Base-by-base conservation (phyloP, 1,139 yeast species). In the Kodamaea derodonti region DNA sequence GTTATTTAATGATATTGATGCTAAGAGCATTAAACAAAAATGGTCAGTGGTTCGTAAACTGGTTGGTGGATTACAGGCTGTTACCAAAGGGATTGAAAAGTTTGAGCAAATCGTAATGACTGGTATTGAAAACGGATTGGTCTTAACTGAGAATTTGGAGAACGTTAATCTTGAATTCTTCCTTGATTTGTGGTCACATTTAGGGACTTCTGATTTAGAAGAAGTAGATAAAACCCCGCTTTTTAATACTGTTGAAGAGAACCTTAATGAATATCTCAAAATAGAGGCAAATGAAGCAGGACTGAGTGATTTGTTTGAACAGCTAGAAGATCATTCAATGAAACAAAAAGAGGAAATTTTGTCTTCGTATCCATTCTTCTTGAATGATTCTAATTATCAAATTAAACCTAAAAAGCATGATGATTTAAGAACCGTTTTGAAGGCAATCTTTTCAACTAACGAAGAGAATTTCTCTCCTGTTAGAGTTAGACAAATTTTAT, bases 11-110 rank as follows among this genome's bases (percentile, higher is more conserved):
- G 70, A 58, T 13, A 48, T 59, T 27, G 60, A 52, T 16, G 56
- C 58, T 3, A 58, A 63, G 2, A 60, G 67, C 1, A 69, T 80
- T 12, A 67, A 66, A 35, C 69, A 74, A 30, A 74, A 71, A 39
- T 85, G 95, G 95, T 75, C 80, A 0, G 61, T 66, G 10, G 63
- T 80, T 7, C 64, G 86, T 28, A 74, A 72, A 40, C 64, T 59
- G 47, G 62, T 74, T 48, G 92, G 90, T 2, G 77, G 74, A 1
- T 58, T 68, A 14, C 55, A 52, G 9, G 78, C 76, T 0, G 65
- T 81, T 1, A 58, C 59, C 18, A 67, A 69, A 39, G 81, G 84
- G 0, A 66, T 72, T 29, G 70, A 70, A 32, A 69, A 73, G 3
- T 84, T 85, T 73, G 86, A 81, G 46, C 58, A 60, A 14, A 62